Percentiles rank a stretch among this genome's conserved stretches.
Evolutionary conservation across 2,329 filamentous ascomycete genomes (phyloP).

Genomic region (Ceratocystiopsis brevicomis): DNA sequence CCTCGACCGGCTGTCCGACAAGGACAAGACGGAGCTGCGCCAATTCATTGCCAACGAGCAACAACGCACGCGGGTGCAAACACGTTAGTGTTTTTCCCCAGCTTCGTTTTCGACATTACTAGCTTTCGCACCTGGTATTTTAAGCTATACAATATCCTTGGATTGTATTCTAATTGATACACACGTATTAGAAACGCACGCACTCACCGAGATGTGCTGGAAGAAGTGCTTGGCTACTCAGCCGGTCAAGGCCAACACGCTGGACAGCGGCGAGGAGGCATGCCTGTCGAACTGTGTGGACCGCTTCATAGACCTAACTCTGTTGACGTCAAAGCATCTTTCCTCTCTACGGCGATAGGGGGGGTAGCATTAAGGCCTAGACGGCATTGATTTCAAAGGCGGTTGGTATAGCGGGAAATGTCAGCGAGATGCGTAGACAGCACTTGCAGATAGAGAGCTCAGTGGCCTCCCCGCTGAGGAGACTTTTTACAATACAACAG

Average conservation of each 20-base stretch:
- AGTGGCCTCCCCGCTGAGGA: too few species aligned
- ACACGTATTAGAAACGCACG: constrained; percentile 34
- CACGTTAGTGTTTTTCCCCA: constrained; percentile 29
- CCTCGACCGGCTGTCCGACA: constrained; percentile 55
- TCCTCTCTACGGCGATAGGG: constrained; percentile 32
- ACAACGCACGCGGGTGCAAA: constrained; percentile 55
- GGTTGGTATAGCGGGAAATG: too few species aligned
- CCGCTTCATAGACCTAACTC: constrained; percentile 76
- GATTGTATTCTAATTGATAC: constrained; percentile 14
- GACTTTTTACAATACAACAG: too few species aligned
- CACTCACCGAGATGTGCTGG: constrained; percentile 63
- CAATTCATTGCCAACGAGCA: constrained; percentile 70
- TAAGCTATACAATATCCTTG: too few species aligned
- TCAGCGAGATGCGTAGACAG: too few species aligned
- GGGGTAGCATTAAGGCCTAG: not conserved
- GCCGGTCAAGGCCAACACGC: constrained; percentile 47
- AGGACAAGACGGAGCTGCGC: constrained; percentile 74
- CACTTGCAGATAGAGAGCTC: too few species aligned
- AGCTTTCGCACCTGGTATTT: not conserved
- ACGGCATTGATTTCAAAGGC: not conserved
- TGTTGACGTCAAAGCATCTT: constrained; percentile 69
- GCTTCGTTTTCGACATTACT: not conserved
- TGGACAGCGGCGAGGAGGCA: constrained; percentile 61
- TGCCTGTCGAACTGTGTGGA: constrained; percentile 90
- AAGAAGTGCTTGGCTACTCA: constrained; percentile 67